phyloP scores from a whole-genome alignment of 495 filamentous ascomycete genomes.

The Aspergillus olivimuriae region DNA sequence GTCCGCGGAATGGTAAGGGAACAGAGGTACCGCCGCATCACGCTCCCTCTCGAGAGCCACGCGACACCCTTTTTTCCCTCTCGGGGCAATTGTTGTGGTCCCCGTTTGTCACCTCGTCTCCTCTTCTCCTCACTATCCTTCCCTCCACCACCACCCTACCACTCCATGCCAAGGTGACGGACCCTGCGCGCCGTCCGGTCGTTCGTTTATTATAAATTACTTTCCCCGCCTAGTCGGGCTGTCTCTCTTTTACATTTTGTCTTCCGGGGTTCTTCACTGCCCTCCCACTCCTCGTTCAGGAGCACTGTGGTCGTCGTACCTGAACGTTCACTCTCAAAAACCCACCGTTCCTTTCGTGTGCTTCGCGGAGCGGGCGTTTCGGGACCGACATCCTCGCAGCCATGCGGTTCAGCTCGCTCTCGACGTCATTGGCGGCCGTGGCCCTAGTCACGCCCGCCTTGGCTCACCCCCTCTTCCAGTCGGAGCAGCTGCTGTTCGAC shows the following conservation, averaged over 20 bases:
- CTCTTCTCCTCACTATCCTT: not conserved
- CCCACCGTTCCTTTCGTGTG: not conserved
- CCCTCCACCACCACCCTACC: not conserved
- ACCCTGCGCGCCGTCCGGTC: not conserved
- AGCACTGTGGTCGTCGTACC: too few species aligned
- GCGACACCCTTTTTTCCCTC: not conserved
- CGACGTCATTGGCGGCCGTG: constrained; percentile 22
- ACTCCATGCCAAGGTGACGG: not conserved
- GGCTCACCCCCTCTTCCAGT: constrained; percentile 6
- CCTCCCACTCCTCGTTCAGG: not conserved
- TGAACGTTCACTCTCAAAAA: too few species aligned
- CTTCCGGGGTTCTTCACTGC: constrained; percentile 2
- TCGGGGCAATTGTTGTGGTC: too few species aligned
- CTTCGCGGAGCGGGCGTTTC: constrained; percentile 3
- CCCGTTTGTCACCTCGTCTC: too few species aligned
- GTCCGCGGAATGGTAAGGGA: not conserved
- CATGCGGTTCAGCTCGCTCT: constrained; percentile 28
- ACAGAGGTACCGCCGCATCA: too few species aligned
- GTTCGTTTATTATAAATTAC: constrained; percentile 4
- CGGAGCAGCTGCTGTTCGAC: not conserved
- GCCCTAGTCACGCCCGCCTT: constrained; percentile 20
- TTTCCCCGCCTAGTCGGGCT: constrained; percentile 6
- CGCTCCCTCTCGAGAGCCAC: not conserved
- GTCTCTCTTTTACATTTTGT: constrained; percentile 3
- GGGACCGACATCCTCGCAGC: constrained; percentile 2